Percentiles rank a stretch among this genome's conserved stretches.
These are phyloP conservation scores for Penicillium sp. DNA, from an alignment of 2,329 filamentous ascomycete species.

Conservation along the genomic window DNA sequence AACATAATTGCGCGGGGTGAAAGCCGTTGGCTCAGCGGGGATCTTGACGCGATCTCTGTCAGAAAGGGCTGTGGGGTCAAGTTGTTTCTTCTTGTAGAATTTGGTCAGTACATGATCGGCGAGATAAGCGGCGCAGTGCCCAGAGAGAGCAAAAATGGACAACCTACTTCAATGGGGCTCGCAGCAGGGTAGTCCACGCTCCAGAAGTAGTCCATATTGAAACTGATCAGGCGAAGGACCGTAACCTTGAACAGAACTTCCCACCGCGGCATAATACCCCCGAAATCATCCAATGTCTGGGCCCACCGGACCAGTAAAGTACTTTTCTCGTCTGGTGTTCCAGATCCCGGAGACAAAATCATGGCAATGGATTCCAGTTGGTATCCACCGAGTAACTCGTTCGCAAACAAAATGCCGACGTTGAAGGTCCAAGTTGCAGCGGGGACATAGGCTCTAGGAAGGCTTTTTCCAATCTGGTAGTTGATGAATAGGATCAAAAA, in stretches of 20 bases:
- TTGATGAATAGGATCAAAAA: constrained; percentile 79
- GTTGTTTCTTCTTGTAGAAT: constrained; percentile 90
- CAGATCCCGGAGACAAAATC: constrained; percentile 46
- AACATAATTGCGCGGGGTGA: constrained; percentile 80
- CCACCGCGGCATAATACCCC: constrained; percentile 88
- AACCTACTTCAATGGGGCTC: constrained; percentile 79
- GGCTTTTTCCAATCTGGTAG: constrained; percentile 72
- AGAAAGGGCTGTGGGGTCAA: constrained; percentile 83
- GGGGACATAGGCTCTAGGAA: constrained; percentile 74
- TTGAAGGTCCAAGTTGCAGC: constrained; percentile 88
- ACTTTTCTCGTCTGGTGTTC: constrained; percentile 43
- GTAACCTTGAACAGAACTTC: constrained; percentile 98
- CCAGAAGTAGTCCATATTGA: constrained; percentile 98
- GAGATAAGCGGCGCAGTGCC: neutral
- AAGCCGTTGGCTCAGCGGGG: constrained; percentile 73
- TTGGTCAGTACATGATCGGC: constrained; percentile 27
- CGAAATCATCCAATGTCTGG: constrained; percentile 73
- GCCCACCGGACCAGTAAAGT: constrained; percentile 64
- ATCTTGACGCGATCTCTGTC: constrained; percentile 84
- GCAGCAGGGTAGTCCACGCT: constrained; percentile 67
- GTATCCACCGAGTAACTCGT: constrained; percentile 83
- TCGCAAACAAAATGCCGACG: constrained; percentile 81
- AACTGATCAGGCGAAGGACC: constrained; percentile 88
- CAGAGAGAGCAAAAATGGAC: neutral
- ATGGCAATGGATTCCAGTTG: constrained; percentile 66